These are phyloP conservation scores for Tuber brumale DNA, from an alignment of 495 filamentous ascomycete genomes.

Conservation along the genomic window DNA sequence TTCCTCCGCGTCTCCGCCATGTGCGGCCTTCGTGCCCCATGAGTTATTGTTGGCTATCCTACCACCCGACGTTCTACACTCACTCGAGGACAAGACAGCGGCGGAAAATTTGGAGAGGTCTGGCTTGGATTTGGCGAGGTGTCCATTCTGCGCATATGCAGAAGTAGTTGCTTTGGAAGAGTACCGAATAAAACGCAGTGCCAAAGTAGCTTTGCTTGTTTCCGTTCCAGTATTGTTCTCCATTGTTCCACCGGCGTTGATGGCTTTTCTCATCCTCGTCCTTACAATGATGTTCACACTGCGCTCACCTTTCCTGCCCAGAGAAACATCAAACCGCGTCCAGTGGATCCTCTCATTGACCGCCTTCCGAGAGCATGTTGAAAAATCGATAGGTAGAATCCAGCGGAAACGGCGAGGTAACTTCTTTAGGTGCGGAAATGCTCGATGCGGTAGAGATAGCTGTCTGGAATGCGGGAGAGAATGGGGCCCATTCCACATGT, in stretches of 20 bases:
- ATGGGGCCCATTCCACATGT: slow-evolving; percentile 63
- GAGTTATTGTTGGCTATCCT: slow-evolving; percentile 66
- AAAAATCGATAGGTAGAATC: slow-evolving; percentile 19
- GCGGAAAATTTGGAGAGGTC: slow-evolving; percentile 65
- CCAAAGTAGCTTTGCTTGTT: slow-evolving; percentile 43
- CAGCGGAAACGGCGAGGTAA: slow-evolving; percentile 29
- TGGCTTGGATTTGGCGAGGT: slow-evolving; percentile 67
- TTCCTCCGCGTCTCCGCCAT: slow-evolving; percentile 54
- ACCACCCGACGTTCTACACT: slow-evolving; percentile 56
- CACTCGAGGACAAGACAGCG: slow-evolving; percentile 69
- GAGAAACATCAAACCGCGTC: not conserved
- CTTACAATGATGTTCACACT: slow-evolving; percentile 7
- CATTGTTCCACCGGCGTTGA: slow-evolving; percentile 15
- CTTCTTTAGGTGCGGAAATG: slow-evolving; percentile 64
- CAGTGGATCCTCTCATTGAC: not conserved
- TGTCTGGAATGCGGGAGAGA: slow-evolving; percentile 67
- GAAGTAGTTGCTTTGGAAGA: slow-evolving; percentile 72
- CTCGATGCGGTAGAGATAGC: slow-evolving; percentile 58
- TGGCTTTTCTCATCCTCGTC: slow-evolving; percentile 6
- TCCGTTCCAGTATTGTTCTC: slow-evolving; percentile 43
- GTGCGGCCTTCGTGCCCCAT: slow-evolving; percentile 63
- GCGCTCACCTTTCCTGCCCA: slow-evolving; percentile 12
- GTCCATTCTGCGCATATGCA: slow-evolving; percentile 86
- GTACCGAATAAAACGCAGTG: slow-evolving; percentile 49
- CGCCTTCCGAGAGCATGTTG: not conserved